These are phyloP conservation scores for Auxenochlorella protothecoides DNA, from an alignment of 139 green algal genomes.

Conservation along the genomic window DNA sequence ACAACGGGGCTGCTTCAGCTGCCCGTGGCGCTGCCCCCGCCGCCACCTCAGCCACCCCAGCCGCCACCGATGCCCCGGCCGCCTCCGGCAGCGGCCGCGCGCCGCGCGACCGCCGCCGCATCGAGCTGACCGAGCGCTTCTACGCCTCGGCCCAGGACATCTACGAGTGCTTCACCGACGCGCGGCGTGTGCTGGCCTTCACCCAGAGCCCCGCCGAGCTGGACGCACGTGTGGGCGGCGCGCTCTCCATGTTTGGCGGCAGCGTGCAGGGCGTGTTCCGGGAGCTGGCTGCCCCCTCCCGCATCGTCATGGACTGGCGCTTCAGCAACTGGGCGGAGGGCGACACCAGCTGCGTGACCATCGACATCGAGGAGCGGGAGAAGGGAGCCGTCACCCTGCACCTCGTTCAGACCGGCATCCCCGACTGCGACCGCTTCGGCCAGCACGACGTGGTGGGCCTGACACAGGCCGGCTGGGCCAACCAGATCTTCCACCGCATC, in stretches of 20 bases:
- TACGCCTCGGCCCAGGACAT: conserved; percentile 59
- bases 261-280: conserved; percentile 47
- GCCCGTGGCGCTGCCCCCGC: background rate
- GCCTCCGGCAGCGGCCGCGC: background rate
- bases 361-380: conserved; percentile 50
- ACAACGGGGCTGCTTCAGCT: background rate
- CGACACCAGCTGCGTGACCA: conserved; percentile 41
- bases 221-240: conserved; percentile 31
- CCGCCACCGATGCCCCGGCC: background rate
- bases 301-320: conserved; percentile 66
- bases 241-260: conserved; percentile 59
- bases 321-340: conserved; percentile 78
- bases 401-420: conserved; percentile 65
- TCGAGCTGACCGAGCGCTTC: conserved; percentile 57
- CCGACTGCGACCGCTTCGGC: conserved; percentile 62
- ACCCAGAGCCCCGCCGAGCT: conserved; percentile 42
- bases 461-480: conserved; percentile 58
- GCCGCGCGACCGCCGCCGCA: conserved; percentile 4
- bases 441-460: conserved; percentile 52
- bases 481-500: conserved; percentile 67
- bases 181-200: conserved; percentile 43
- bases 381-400: conserved; percentile 46
- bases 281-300: conserved; percentile 39
- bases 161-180: conserved; percentile 69
- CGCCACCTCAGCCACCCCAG: conserved; percentile 1